phyloP scores from a whole-genome alignment of 116 monocot species.

The Dioscorea cayenensis region DNA sequence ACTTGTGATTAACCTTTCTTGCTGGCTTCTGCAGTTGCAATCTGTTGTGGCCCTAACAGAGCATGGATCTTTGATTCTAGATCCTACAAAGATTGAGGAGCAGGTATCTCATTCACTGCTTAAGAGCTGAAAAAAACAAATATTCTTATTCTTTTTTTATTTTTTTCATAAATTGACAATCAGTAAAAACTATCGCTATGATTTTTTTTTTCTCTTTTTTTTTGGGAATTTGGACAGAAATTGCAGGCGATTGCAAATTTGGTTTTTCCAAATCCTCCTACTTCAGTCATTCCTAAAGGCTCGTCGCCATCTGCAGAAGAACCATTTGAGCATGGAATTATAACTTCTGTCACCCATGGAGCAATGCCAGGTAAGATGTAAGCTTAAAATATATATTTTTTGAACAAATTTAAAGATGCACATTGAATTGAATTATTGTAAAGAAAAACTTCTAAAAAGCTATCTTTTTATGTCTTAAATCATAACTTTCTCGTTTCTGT shows the following conservation, averaged over 20 bases:
- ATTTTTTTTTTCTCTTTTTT: background rate
- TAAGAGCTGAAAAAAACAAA: background rate
- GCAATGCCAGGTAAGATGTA: conserved; percentile 63
- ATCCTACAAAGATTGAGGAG: conserved; percentile 69
- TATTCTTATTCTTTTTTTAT: background rate
- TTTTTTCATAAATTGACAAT: background rate
- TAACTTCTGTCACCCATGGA: conserved; percentile 76
- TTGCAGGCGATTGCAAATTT: conserved; percentile 64
- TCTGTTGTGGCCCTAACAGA: conserved; percentile 67
- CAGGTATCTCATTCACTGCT: conserved; percentile 30
- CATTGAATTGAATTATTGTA: background rate
- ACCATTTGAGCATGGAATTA: conserved; percentile 66
- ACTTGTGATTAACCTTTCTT: background rate
- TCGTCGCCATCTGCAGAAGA: conserved; percentile 17
- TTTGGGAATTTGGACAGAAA: conserved; percentile 38
- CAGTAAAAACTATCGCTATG: too few relatives aligned
- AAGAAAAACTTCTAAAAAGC: background rate
- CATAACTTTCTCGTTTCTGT: background rate
- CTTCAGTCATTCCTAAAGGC: conserved; percentile 38
- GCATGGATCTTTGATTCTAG: conserved; percentile 57
- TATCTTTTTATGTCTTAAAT: background rate
- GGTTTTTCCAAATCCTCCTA: conserved; percentile 68
- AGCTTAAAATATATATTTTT: too few relatives aligned
- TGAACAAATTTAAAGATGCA: background rate
- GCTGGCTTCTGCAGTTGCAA: conserved; percentile 53